Evolutionary conservation across 306 rosid species (phyloP).

Genomic region (Cicer cuneatum): DNA sequence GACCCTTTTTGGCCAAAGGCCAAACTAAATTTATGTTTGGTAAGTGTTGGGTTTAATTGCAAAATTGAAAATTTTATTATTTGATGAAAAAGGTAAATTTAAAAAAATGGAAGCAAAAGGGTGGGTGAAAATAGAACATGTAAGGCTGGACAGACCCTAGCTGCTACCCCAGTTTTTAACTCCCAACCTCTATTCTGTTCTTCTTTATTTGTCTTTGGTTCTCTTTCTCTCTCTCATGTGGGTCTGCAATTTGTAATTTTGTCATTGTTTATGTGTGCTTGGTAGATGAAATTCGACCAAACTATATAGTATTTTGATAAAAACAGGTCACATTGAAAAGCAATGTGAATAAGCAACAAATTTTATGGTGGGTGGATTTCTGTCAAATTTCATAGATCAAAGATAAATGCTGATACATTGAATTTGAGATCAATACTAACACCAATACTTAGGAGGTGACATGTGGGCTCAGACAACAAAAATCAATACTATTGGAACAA

Average conservation of each 20-base stretch:
- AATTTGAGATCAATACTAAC: neutral
- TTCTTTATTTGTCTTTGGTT: conserved; percentile 15
- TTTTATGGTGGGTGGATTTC: conserved; percentile 40
- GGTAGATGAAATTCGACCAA: conserved; percentile 47
- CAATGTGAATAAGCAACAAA: conserved; percentile 43
- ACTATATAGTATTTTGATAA: neutral
- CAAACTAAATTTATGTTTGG: conserved; percentile 47
- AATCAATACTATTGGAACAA: neutral
- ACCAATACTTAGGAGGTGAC: neutral
- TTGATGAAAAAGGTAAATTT: neutral
- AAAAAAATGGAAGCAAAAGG: neutral
- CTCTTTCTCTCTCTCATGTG: conserved; percentile 28
- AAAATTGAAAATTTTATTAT: neutral
- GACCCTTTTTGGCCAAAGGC: conserved; percentile 13
- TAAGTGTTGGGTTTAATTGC: conserved; percentile 41
- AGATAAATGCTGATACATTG: conserved; percentile 22
- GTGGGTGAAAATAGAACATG: conserved; percentile 12
- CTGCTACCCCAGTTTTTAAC: conserved; percentile 32
- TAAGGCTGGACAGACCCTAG: conserved; percentile 38
- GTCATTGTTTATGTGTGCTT: conserved; percentile 34
- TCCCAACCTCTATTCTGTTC: conserved; percentile 34
- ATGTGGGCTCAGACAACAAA: neutral
- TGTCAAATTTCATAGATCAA: conserved; percentile 38
- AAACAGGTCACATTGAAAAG: conserved; percentile 37
- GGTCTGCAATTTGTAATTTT: conserved; percentile 28